Base-by-base conservation (phyloP, 768 basidiomycete genomes). In the Dentipellis fragilis region DNA sequence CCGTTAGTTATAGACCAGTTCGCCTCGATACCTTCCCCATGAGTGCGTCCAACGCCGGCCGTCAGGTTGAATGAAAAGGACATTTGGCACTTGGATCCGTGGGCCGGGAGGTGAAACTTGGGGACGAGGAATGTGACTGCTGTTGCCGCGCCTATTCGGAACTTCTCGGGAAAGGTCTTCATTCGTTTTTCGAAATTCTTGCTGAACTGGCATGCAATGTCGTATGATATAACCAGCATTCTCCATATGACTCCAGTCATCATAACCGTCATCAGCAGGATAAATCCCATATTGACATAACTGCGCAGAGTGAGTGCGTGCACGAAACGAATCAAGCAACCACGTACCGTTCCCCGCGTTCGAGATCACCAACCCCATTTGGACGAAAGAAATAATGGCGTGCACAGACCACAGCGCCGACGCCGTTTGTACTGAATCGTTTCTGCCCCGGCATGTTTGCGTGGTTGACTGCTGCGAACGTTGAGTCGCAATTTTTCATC, bases 241-340 rank as follows among this genome's bases (percentile, higher is more conserved):
- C 37, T 34, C 11, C 34, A 35, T 10, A n/a, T n/a, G 1, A 35
- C 17, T 10, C 29, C 50, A 5, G 50, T 51, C 11, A 11, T 23
- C 12, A 34, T n/a, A 17, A 59, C 9, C 17, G 42, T 57, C 2
- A 49, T 46, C 11, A 54, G 34, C 12, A 65, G n/a, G 17, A 67
- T 37, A 48, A 57, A 67, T 47, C 66, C 64, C 37, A 67, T 59
- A 36, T 62, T 67, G 34, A 54, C 51, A 49, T 64, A 62, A 11
- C 65, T 64, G 29, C 9, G 16, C 10, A 42, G 19, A 42, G 14
- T 40, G 2, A 40, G 39, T 4, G 2, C 2, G 29, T 23, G 12
- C n/a, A n/a, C n/a, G n/a, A n/a, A n/a, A n/a, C n/a, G n/a, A n/a
- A n/a, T n/a, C n/a, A n/a, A n/a, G n/a, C n/a, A n/a, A n/a, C 45